Evolutionary conservation across 192 early-diverging fungal genomes (phyloP), one percentile per base, ranked within the genome.

Genomic region (Jimgerdemannia flammicorona): DNA sequence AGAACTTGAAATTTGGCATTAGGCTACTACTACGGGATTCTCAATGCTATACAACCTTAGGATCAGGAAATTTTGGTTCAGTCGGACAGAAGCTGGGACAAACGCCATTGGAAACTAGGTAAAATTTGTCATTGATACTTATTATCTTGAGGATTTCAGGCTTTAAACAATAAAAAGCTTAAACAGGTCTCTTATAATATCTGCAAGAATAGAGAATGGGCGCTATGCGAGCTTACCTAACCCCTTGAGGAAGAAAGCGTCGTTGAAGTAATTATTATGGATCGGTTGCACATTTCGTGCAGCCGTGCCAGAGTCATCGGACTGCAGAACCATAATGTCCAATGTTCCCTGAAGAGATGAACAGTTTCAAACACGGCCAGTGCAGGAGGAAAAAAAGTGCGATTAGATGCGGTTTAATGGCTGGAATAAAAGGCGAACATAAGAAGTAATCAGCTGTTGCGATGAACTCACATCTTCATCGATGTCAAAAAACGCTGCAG

Each of bases 201-300:
- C 29, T 29, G 29, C 29, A 29, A 29, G 29, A 29, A 29, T 29
- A 29, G 29, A 29, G 1, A 29, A 29, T 29, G 29, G 29, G 29
- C 29, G 29, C 0, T 1, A 29, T 29, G 29, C 29, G 29, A 29
- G 69, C 40, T 70, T 67, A 85, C 90, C 89, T 40, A 94, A 71
- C 0, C 93, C 89, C 78, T 97, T 97, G 74, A 97, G 81, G 80
- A 98, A 98, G 73, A 97, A 97, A 11, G 95, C 97, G 79, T 98
- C 97, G 71, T 92, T 95, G 76, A 93, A 96, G 75, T 93, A 96
- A 74, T 95, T 95, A 83, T 98, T 98, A 74, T 91, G 87, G 39
- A 96, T 84, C 65, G 90, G 87, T 1, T 85, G 74, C 20, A 84
- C 79, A n/a, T 77, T 77, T 54, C 88, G 85, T 81, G 84, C 85